Evolutionary conservation across 768 basidiomycete species (phyloP), one percentile per base, ranked within the genome.

Genomic region (Neoboletus subvelutipes): DNA sequence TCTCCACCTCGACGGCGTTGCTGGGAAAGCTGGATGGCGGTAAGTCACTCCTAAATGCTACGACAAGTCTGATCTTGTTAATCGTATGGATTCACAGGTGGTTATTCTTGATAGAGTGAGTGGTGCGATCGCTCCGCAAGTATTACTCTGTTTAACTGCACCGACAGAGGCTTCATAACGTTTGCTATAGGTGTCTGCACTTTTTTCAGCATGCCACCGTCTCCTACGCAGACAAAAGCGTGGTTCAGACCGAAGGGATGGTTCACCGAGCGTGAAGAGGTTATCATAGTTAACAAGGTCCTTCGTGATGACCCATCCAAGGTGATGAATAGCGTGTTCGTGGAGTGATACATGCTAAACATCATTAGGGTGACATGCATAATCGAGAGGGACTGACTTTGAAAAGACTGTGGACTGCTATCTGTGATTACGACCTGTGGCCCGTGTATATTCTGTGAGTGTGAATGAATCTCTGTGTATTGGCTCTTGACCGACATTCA

Each of bases 391-490:
- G 80, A 0, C 63, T 88, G 13, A 75, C 79, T 0, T 36, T 77
- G 6, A 76, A 73, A 61, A 74, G 79, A 6, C 65, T 86, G 5
- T 86, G 82, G 80, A 71, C 68, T 8, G 81, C 84, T 0, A 50
- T 85, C 8, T 78, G 76, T 37, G 86, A 88, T 64, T 87, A 80
- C 54, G 84, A 86, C 62, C 68, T 87, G 11, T 87, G 85, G 85
- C 86, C 86, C 0, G 47, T 87, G 22, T 88, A 88, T 64, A 74
- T 84, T 29, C 68, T 84, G 80, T 62, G 40, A 47, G 45, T 33
- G 5, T 5, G 24, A 39, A 1, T 2, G 10, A 24, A 42, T 11
- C 11, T 13, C n/a, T 42, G n/a, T 56, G 15, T 36, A 18, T 20
- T 5, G 3, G 37, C 3, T n/a, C 34, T 29, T 56, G 43, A 58